Evolutionary conservation across 2,329 filamentous ascomycete genomes (phyloP).

Genomic region (Pyrenophora tritici-repentis): DNA sequence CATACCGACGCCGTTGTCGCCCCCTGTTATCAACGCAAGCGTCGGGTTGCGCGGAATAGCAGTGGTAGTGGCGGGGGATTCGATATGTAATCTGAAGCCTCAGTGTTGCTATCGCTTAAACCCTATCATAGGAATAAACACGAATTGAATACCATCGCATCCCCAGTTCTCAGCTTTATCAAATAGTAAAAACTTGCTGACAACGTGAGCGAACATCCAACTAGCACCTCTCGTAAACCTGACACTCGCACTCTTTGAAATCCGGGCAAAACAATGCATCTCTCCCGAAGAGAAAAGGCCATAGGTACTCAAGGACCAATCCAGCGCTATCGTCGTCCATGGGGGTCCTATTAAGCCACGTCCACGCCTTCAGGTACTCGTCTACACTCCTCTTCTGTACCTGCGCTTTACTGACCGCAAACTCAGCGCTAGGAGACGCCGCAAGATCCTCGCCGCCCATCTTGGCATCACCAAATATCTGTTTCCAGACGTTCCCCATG

Average conservation of each 20-base stretch:
- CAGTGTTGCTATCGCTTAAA: too few relatives aligned
- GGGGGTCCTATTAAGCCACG: slow-evolving; percentile 32
- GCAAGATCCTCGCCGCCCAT: slow-evolving; percentile 52
- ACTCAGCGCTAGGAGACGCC: slow-evolving; percentile 51
- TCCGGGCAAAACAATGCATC: slow-evolving; percentile 32
- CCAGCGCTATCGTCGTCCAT: slow-evolving; percentile 35
- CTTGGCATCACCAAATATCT: slow-evolving; percentile 47
- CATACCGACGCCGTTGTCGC: too few relatives aligned
- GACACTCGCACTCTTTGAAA: slow-evolving; percentile 28
- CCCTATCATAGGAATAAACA: too few relatives aligned
- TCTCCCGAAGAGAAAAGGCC: slow-evolving; percentile 35
- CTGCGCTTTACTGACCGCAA: slow-evolving; percentile 40
- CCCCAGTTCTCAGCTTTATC: too few relatives aligned
- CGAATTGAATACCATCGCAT: too few relatives aligned
- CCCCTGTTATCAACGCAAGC: too few relatives aligned
- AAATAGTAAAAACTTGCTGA: too few relatives aligned
- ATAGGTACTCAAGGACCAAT: slow-evolving; percentile 32
- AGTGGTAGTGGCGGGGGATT: too few relatives aligned
- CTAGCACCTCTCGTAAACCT: slow-evolving; percentile 32
- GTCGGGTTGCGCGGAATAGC: too few relatives aligned
- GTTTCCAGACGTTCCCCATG: slow-evolving; percentile 48
- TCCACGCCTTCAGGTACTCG: slow-evolving; percentile 37
- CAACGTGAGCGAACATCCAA: too few relatives aligned
- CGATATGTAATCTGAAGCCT: too few relatives aligned
- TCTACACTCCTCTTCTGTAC: slow-evolving; percentile 30